Conservation (phyloP, 2,329 filamentous ascomycete species). For the Exophiala spinifera region DNA sequence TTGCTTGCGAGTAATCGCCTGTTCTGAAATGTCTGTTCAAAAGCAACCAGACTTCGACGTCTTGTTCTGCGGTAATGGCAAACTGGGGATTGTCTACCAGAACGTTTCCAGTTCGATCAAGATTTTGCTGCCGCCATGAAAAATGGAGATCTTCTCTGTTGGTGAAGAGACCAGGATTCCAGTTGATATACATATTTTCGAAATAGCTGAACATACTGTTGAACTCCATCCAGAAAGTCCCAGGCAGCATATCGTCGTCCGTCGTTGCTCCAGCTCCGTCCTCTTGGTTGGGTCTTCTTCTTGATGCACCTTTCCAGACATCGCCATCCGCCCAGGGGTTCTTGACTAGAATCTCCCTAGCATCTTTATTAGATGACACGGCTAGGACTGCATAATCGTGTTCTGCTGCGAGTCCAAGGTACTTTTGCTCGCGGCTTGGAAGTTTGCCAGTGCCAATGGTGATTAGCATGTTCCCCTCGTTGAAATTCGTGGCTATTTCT, state of each 20-base stretch:
- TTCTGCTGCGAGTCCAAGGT: slow-evolving; percentile 78
- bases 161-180: slow-evolving; percentile 83
- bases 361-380: slow-evolving; percentile 62
- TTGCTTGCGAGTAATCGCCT: slow-evolving; percentile 54
- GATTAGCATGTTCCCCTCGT: slow-evolving; percentile 75
- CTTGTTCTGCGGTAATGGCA: slow-evolving; percentile 49
- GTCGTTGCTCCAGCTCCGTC: slow-evolving; percentile 10
- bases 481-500: slow-evolving; percentile 70
- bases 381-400: slow-evolving; percentile 93
- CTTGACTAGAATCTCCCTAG: slow-evolving; percentile 75
- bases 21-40: slow-evolving; percentile 82
- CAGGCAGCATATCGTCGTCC: slow-evolving; percentile 45
- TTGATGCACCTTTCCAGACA: slow-evolving; percentile 32
- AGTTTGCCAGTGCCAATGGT: slow-evolving; percentile 88
- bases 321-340: slow-evolving; percentile 88
- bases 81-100: slow-evolving; percentile 64
- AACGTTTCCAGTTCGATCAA: slow-evolving; percentile 23
- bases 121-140: slow-evolving; percentile 65
- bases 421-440: slow-evolving; percentile 70
- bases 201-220: slow-evolving; percentile 88
- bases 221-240: slow-evolving; percentile 91
- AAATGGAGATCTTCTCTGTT: slow-evolving; percentile 88
- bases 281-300: slow-evolving; percentile 23
- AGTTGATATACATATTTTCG: slow-evolving; percentile 94
- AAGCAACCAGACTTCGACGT: slow-evolving; percentile 74